Evolutionary conservation across 805 yeast genomes (phyloP).

Genomic region (Suhomyces xylopsoci): DNA sequence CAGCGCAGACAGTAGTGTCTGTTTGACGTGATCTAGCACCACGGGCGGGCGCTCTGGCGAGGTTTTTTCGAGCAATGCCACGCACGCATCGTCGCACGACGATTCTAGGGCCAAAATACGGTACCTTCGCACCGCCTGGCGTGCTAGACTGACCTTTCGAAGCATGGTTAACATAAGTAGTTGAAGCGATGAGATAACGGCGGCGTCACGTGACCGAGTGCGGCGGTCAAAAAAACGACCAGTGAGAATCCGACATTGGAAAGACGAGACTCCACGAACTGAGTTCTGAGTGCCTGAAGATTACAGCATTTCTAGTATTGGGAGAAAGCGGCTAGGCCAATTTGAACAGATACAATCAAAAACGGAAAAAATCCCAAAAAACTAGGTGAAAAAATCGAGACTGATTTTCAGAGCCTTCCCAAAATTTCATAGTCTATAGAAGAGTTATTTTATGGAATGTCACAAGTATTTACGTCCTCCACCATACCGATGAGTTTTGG

Average conservation of each 20-base stretch:
- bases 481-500: conserved; percentile 35
- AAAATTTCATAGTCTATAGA: not conserved
- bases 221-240: not conserved
- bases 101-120: conserved; percentile 84
- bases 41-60: conserved; percentile 37
- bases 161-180: not conserved
- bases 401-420: not conserved
- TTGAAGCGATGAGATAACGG: not conserved
- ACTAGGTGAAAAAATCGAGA: not conserved
- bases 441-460: conserved; percentile 12
- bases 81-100: conserved; percentile 94
- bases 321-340: not conserved
- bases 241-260: not conserved
- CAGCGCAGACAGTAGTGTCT: conserved; percentile 60
- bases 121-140: conserved; percentile 35
- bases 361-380: not conserved
- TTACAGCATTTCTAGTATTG: not conserved
- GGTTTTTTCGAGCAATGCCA: conserved; percentile 63
- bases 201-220: not conserved
- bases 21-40: conserved; percentile 56
- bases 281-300: not conserved
- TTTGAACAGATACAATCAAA: not conserved
- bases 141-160: not conserved
- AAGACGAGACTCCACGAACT: not conserved
- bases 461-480: conserved; percentile 27